phyloP scores from a whole-genome alignment of 495 filamentous ascomycete genomes.

The Neurospora tetraspora region DNA sequence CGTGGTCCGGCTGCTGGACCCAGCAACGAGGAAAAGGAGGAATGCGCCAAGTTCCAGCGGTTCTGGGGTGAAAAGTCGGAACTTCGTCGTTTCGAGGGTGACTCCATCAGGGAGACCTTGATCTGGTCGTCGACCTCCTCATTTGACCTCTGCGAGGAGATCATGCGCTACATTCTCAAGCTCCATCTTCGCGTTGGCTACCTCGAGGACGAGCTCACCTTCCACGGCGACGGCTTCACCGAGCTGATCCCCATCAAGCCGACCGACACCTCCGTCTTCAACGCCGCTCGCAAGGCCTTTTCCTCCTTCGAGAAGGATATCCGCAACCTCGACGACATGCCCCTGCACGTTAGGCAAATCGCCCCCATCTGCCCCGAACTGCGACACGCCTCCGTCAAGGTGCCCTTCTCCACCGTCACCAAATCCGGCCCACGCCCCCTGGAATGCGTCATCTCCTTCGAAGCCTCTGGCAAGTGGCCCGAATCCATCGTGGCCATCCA shows the following conservation, averaged over 20 bases:
- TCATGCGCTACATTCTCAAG: slow-evolving; percentile 60
- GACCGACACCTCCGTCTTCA: slow-evolving; percentile 42
- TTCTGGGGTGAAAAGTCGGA: slow-evolving; percentile 73
- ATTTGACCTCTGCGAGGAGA: slow-evolving; percentile 62
- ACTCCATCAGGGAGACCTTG: slow-evolving; percentile 65
- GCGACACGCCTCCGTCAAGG: slow-evolving; percentile 57
- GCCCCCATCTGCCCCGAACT: slow-evolving; percentile 59
- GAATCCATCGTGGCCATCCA: slow-evolving; percentile 85
- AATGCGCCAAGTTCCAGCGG: slow-evolving; percentile 54
- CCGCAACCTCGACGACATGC: slow-evolving; percentile 64
- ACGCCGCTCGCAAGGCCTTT: slow-evolving; percentile 47
- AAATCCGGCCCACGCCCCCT: slow-evolving; percentile 29
- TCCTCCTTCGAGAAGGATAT: slow-evolving; percentile 61
- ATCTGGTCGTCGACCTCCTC: slow-evolving; percentile 63
- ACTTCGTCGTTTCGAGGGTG: slow-evolving; percentile 63
- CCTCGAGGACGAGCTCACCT: slow-evolving; percentile 37
- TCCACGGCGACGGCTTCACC: slow-evolving; percentile 53
- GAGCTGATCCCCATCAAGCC: slow-evolving; percentile 41
- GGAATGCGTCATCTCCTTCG: slow-evolving; percentile 78
- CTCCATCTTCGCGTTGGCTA: slow-evolving; percentile 45
- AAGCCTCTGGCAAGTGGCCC: slow-evolving; percentile 89
- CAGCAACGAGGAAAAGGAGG: slow-evolving; percentile 58
- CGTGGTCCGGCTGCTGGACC: slow-evolving; percentile 59
- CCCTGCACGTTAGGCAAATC: slow-evolving; percentile 69
- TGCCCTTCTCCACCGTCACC: slow-evolving; percentile 31